Conservation (phyloP, 345 rosid species). For the Pugionium dolabratum region DNA sequence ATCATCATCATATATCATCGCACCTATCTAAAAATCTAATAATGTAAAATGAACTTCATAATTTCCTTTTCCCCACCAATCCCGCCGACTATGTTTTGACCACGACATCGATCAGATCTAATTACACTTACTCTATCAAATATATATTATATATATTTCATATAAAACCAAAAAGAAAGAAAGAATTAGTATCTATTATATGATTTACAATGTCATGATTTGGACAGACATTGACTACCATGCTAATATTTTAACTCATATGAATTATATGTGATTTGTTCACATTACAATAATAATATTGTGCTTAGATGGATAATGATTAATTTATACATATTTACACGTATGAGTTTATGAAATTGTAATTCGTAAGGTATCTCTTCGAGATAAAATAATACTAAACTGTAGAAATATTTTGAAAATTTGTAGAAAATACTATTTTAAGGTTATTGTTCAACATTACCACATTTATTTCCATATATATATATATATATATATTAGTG, state of each 20-base stretch:
- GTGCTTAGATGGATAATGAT: constrained; percentile 9
- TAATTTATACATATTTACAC: neutral
- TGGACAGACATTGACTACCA: constrained; percentile 34
- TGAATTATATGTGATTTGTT: constrained; percentile 25
- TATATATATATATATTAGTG: too few relatives aligned
- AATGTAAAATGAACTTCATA: constrained; percentile 31
- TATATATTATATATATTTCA: constrained; percentile 5
- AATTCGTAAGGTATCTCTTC: too few relatives aligned
- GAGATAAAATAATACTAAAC: too few relatives aligned
- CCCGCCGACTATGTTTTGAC: constrained; percentile 37
- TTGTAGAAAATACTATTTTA: too few relatives aligned
- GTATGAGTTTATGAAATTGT: neutral
- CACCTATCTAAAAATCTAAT: constrained; percentile 24
- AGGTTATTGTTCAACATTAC: too few relatives aligned
- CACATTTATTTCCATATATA: too few relatives aligned
- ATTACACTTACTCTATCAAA: constrained; percentile 21
- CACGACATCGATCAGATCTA: constrained; percentile 39
- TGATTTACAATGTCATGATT: constrained; percentile 28
- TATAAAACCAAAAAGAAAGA: constrained; percentile 18
- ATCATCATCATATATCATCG: constrained; percentile 15
- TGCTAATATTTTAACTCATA: constrained; percentile 16
- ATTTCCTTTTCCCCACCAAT: constrained; percentile 28
- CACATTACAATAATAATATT: neutral
- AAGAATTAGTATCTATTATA: neutral
- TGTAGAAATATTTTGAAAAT: too few relatives aligned